A percentile compares a stretch with the other conserved stretches of the same genome.
Conservation (phyloP, 2,329 filamentous ascomycete genomes). For the Knufia fluminis region DNA sequence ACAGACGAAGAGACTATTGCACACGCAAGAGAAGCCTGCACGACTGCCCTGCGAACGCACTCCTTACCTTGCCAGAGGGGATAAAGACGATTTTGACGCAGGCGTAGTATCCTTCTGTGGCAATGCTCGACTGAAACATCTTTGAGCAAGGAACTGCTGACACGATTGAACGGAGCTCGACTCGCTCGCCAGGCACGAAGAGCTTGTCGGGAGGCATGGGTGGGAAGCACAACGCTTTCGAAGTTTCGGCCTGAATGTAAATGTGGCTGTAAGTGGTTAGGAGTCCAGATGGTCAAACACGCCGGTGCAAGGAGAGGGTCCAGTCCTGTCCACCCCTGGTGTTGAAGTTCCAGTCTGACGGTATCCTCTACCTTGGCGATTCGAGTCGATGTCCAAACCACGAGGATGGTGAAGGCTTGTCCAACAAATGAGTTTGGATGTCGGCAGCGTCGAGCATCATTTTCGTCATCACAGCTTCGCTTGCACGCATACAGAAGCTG, state of each 20-base stretch:
- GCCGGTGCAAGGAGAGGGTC: not conserved
- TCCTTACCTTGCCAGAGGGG: not conserved
- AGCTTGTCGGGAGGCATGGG: not conserved
- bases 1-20: not conserved
- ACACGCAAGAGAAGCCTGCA: not conserved
- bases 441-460: not conserved
- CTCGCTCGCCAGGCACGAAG: not conserved
- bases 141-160: constrained; percentile 4
- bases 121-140: constrained; percentile 1
- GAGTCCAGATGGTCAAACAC: constrained; percentile 1
- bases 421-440: not conserved
- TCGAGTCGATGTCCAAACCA: not conserved
- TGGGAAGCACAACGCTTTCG: constrained; percentile 9
- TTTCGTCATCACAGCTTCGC: not conserved
- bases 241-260: constrained; percentile 2
- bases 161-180: not conserved
- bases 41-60: not conserved
- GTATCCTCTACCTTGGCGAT: not conserved
- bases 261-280: constrained; percentile 8
- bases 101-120: not conserved
- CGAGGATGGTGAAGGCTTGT: not conserved
- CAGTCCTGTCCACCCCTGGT: not conserved
- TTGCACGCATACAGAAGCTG: not conserved
- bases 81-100: not conserved
- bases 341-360: too few species aligned